Evolutionary conservation across 768 basidiomycete genomes (phyloP).

Genomic region (Termitomyces sp.): DNA sequence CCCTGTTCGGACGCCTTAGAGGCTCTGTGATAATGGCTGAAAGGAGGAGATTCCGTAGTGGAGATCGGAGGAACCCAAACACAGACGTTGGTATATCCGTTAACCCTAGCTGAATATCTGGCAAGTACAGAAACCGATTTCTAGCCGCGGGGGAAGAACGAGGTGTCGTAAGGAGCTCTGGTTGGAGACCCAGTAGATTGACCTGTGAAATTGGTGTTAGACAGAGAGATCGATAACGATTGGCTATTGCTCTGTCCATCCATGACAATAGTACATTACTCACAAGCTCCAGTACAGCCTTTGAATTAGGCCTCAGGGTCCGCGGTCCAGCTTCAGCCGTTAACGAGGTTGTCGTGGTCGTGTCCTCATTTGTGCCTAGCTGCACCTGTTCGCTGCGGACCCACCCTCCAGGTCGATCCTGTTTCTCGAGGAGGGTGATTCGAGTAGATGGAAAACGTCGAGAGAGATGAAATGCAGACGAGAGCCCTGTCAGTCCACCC

Average conservation of each 20-base stretch:
- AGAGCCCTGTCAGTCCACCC: slow-evolving; percentile 79
- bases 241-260: not conserved
- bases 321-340: slow-evolving; percentile 86
- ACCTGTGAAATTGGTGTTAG: slow-evolving; percentile 47
- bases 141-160: slow-evolving; percentile 70
- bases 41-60: slow-evolving; percentile 45
- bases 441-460: slow-evolving; percentile 55
- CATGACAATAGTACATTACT: slow-evolving; percentile 23
- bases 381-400: slow-evolving; percentile 58
- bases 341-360: slow-evolving; percentile 33
- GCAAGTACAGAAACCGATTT: slow-evolving; percentile 70
- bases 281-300: slow-evolving; percentile 77
- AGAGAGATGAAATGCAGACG: slow-evolving; percentile 76
- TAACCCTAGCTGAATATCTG: slow-evolving; percentile 42
- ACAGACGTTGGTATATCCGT: slow-evolving; percentile 45
- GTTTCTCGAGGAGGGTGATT: slow-evolving; percentile 71
- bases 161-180: slow-evolving; percentile 64
- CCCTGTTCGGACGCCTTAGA: slow-evolving; percentile 45
- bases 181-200: slow-evolving; percentile 62
- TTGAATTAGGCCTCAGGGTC: slow-evolving; percentile 77
- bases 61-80: slow-evolving; percentile 35
- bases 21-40: slow-evolving; percentile 59
- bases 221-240: not conserved
- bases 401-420: slow-evolving; percentile 82
- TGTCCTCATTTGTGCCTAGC: slow-evolving; percentile 26